phyloP scores from a whole-genome alignment of 441 rosid genomes.

The Eruca vesicaria region DNA sequence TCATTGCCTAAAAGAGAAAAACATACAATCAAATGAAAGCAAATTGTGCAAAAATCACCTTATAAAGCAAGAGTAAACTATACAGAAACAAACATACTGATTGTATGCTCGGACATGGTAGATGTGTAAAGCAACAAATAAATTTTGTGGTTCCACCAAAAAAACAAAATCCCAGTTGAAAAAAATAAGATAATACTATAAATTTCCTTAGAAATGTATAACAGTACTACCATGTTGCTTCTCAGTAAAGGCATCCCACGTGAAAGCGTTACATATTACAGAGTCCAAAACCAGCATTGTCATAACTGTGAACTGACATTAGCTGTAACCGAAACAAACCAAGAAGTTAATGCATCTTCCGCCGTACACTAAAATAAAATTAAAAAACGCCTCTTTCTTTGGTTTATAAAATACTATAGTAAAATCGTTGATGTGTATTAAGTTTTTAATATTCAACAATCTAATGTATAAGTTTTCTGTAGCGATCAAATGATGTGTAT shows the following conservation, averaged over 20 bases:
- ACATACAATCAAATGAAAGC: too few species aligned
- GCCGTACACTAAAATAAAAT: neutral
- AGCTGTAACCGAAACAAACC: constrained; percentile 23
- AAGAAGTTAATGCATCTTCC: constrained; percentile 4
- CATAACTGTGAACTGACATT: constrained; percentile 24
- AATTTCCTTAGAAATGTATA: too few species aligned
- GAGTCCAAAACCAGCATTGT: constrained; percentile 28
- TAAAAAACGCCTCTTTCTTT: neutral
- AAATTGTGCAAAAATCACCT: neutral
- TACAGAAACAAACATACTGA: neutral
- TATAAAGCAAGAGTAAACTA: too few species aligned
- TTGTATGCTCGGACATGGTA: neutral
- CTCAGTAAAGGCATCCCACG: constrained; percentile 12
- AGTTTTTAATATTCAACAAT: too few species aligned
- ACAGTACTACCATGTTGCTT: neutral
- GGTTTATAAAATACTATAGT: too few species aligned
- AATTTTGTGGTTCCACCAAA: too few species aligned
- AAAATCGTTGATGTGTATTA: too few species aligned
- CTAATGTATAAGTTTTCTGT: too few species aligned
- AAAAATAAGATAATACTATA: too few species aligned
- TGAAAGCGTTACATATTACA: constrained; percentile 25
- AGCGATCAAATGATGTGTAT: neutral
- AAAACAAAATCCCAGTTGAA: too few species aligned
- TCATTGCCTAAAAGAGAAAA: neutral
- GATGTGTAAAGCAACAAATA: neutral